A percentile compares a stretch with the other conserved stretches of the same genome.
Evolutionary conservation across 441 rosid species (phyloP).

Genomic region (Pelargonium myrrhifolium): DNA sequence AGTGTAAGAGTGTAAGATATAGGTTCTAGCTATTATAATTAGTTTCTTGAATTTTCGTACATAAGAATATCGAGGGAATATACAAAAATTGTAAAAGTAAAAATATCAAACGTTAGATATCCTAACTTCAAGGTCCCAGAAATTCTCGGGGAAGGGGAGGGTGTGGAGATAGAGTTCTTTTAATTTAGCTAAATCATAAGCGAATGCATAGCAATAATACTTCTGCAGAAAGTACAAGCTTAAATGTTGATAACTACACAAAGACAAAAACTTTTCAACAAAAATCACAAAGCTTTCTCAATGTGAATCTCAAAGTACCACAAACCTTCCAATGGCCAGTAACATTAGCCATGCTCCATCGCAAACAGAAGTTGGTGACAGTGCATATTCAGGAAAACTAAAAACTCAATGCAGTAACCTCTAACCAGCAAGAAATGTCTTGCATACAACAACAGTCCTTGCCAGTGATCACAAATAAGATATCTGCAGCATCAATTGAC

Average conservation of each 20-base stretch:
- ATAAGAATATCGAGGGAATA: neutral
- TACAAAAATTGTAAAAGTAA: neutral
- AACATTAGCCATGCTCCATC: conserved; percentile 27
- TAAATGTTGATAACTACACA: neutral
- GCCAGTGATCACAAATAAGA: conserved; percentile 17
- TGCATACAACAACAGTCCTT: conserved; percentile 8
- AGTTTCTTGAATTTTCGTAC: neutral
- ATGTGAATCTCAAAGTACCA: conserved; percentile 9
- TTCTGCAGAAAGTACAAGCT: too few species aligned
- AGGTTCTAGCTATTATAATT: neutral
- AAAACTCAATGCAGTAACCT: conserved; percentile 16
- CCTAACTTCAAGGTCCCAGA: neutral
- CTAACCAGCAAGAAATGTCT: conserved; percentile 13
- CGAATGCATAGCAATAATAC: too few species aligned
- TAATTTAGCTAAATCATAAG: too few species aligned
- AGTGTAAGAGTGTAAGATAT: neutral
- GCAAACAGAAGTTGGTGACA: conserved; percentile 12
- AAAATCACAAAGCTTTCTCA: neutral
- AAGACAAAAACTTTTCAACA: neutral
- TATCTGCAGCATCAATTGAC: conserved; percentile 11
- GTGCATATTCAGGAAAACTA: conserved; percentile 11
- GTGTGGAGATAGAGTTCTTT: too few species aligned
- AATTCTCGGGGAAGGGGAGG: neutral
- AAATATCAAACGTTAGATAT: neutral
- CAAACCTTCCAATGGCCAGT: conserved; percentile 7